Conservation (phyloP, 2,329 filamentous ascomycete genomes). For the Zymoseptoria ardabiliae region DNA sequence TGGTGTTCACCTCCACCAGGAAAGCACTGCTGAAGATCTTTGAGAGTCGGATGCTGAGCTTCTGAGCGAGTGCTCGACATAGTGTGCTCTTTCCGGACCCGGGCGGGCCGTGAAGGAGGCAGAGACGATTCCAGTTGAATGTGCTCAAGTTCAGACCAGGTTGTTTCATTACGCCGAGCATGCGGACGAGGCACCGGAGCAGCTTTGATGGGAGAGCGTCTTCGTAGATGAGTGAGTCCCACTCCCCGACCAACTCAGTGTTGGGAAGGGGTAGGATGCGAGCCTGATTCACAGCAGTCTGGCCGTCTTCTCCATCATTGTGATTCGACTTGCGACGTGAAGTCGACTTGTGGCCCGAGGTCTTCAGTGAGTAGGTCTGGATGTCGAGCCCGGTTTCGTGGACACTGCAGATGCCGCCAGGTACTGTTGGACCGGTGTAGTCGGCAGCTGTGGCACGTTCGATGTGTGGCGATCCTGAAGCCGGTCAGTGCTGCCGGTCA, state of each 20-base stretch:
- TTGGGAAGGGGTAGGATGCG: constrained; percentile 33
- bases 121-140: constrained; percentile 41
- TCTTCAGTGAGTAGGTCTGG: constrained; percentile 35
- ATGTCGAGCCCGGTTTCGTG: constrained; percentile 35
- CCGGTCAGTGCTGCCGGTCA: neutral
- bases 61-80: constrained; percentile 45
- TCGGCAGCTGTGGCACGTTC: constrained; percentile 34
- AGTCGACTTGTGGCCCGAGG: constrained; percentile 18
- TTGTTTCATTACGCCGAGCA: constrained; percentile 30
- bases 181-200: constrained; percentile 34
- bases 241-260: constrained; percentile 35
- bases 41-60: constrained; percentile 41
- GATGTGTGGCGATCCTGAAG: constrained; percentile 25
- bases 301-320: constrained; percentile 21
- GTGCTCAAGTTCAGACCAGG: constrained; percentile 31
- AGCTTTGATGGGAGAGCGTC: constrained; percentile 35
- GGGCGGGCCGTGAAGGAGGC: constrained; percentile 38
- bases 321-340: constrained; percentile 19
- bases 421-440: constrained; percentile 27
- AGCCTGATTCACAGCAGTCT: constrained; percentile 26
- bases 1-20: constrained; percentile 41
- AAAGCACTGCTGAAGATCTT: constrained; percentile 28
- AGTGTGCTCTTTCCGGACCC: constrained; percentile 40
- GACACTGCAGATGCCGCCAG: constrained; percentile 22
- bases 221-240: constrained; percentile 42